Base-by-base conservation (phyloP, 2,329 filamentous ascomycete genomes). In the Sarocladium oryzae region DNA sequence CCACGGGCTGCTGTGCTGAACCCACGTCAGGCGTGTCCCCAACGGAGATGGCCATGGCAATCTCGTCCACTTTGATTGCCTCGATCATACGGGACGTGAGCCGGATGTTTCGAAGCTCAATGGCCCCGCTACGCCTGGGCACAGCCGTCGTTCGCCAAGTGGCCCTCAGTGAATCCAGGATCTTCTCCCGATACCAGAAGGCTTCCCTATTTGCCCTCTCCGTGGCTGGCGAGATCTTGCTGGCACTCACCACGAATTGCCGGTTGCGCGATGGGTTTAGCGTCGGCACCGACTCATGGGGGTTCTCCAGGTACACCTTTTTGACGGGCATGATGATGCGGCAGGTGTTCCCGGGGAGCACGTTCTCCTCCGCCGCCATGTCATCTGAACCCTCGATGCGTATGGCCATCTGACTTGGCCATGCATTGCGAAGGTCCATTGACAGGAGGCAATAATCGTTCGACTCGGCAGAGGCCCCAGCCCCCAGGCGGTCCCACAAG, bases 211-310 rank as follows among this genome's bases (percentile, higher is more conserved):
- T 86, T 11, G 83, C 79, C 30, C 87, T 81, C 68, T 96, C 91
- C 38, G 79, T 80, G 56, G 93, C 89, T 0, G 89, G 87, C 0
- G 86, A 85, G 52, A 91, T 81, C 59, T 88, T 88, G 62, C 82
- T 84, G 15, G 84, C 81, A 66, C 87, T 93, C 38, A 96, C 88
- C 26, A 96, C 88, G 60, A 95, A 96, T 62, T 96, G 91, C n/a
- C 90, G 81, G 62, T 89, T 86, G n/a, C 86, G 83, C 0, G 85
- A 83, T 1, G 86, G 86, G 57, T 92, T 90, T 9, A 96, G 74
- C 1, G 83, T 85, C 1, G 90, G 91, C 35, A 96, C 88, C 1
- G 85, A 75, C 2, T 84, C 84, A 61, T 90, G 82, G 2, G 89
- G 84, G 55, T 93, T 81, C n/a, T 84, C 76, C 18, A 96, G 66